phyloP scores from a whole-genome alignment of 306 rosid genomes.

The Pyrus betulifolia region DNA sequence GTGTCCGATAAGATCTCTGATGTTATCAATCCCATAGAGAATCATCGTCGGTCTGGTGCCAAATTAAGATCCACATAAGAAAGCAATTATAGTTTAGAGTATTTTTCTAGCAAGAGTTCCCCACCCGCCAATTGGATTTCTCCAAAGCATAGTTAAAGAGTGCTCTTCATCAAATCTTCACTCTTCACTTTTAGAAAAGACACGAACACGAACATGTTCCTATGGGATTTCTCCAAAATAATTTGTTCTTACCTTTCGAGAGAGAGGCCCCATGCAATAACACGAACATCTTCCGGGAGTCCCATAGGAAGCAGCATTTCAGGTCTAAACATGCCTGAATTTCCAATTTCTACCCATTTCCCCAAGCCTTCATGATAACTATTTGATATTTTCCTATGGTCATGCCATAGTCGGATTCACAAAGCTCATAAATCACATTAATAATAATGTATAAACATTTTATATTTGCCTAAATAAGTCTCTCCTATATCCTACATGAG shows the following conservation, averaged over 20 bases:
- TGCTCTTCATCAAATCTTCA: neutral
- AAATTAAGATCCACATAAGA: neutral
- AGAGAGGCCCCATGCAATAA: conserved; percentile 95
- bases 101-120: neutral
- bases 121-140: neutral
- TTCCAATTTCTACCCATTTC: conserved; percentile 92
- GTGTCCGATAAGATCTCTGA: conserved; percentile 89
- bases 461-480: too few relatives aligned
- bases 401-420: too few relatives aligned
- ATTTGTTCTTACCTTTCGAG: conserved; percentile 65
- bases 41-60: conserved; percentile 90
- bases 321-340: conserved; percentile 97
- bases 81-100: neutral
- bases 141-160: too few relatives aligned
- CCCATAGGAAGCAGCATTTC: conserved; percentile 99
- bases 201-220: too few relatives aligned
- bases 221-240: too few relatives aligned
- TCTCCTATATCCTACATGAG: too few relatives aligned
- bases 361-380: conserved; percentile 46
- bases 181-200: neutral
- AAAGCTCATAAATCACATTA: too few relatives aligned
- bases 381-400: too few relatives aligned
- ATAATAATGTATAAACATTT: too few relatives aligned
- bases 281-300: conserved; percentile 92
- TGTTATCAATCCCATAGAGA: conserved; percentile 74